These are phyloP conservation scores for Clausena lansium DNA, from an alignment of 345 rosid genomes.

Conservation along the genomic window DNA sequence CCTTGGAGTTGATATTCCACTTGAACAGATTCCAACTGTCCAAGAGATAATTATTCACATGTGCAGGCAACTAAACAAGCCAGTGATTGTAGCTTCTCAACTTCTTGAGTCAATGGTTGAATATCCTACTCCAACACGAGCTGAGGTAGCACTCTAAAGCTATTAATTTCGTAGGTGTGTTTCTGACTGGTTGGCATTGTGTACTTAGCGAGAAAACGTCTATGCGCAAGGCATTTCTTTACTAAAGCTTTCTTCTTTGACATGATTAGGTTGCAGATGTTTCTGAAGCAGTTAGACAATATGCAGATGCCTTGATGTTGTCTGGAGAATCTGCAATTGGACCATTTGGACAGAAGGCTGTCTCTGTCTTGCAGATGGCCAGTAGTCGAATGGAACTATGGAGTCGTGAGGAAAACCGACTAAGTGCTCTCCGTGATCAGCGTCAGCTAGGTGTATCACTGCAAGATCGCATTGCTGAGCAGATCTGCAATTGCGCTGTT, in stretches of 20 bases:
- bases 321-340: constrained; percentile 82
- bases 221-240: neutral
- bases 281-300: constrained; percentile 70
- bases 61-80: constrained; percentile 66
- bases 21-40: constrained; percentile 67
- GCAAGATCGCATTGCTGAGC: constrained; percentile 60
- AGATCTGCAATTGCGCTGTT: constrained; percentile 66
- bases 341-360: constrained; percentile 56
- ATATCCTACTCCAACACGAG: constrained; percentile 77
- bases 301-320: constrained; percentile 70
- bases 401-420: constrained; percentile 48
- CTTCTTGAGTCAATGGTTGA: constrained; percentile 82
- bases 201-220: neutral
- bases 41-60: constrained; percentile 49
- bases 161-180: neutral
- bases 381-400: constrained; percentile 64
- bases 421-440: constrained; percentile 22
- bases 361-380: constrained; percentile 52
- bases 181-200: neutral
- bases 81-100: constrained; percentile 74
- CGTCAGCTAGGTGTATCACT: constrained; percentile 40
- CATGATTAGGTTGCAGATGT: constrained; percentile 65
- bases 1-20: constrained; percentile 74
- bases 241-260: constrained; percentile 6
- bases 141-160: constrained; percentile 43